Conservation (phyloP, 2,329 filamentous ascomycete genomes). For the Aspergillus hortae region DNA sequence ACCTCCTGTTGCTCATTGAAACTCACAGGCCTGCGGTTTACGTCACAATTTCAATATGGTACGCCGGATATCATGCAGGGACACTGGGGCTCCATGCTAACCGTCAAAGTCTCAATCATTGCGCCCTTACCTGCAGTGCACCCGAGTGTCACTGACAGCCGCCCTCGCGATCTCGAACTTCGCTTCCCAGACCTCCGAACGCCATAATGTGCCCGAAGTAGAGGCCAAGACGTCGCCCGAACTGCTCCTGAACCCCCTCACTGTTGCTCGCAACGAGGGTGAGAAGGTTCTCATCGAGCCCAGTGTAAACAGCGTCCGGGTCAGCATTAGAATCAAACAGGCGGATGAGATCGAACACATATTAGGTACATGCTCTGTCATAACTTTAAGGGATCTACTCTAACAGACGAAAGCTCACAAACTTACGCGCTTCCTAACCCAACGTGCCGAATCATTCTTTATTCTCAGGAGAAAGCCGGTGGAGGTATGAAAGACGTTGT, state of each 20-base stretch:
- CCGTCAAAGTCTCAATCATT: conserved; percentile 79
- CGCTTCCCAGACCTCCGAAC: conserved; percentile 91
- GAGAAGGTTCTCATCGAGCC: conserved; percentile 95
- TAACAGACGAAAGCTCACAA: conserved; percentile 67
- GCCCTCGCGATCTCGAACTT: conserved; percentile 95
- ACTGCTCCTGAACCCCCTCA: conserved; percentile 85
- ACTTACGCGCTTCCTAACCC: conserved; percentile 93
- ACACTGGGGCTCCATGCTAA: conserved; percentile 10
- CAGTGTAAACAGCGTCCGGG: conserved; percentile 91
- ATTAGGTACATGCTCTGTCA: conserved; percentile 39
- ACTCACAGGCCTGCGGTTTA: conserved; percentile 5
- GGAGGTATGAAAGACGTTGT: conserved; percentile 57
- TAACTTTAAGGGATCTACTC: too few relatives aligned
- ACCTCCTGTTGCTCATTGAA: not conserved
- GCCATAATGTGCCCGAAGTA: conserved; percentile 97
- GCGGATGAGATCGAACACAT: conserved; percentile 99
- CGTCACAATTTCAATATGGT: conserved; percentile 26
- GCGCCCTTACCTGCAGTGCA: conserved; percentile 92
- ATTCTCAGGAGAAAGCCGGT: conserved; percentile 93
- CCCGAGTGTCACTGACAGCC: conserved; percentile 88
- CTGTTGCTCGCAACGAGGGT: conserved; percentile 91
- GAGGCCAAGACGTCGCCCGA: conserved; percentile 91
- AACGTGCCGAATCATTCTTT: conserved; percentile 95
- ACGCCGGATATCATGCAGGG: conserved; percentile 11
- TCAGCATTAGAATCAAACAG: conserved; percentile 99